phyloP scores from a whole-genome alignment of 768 basidiomycete species.

The Lactarius indigo region DNA sequence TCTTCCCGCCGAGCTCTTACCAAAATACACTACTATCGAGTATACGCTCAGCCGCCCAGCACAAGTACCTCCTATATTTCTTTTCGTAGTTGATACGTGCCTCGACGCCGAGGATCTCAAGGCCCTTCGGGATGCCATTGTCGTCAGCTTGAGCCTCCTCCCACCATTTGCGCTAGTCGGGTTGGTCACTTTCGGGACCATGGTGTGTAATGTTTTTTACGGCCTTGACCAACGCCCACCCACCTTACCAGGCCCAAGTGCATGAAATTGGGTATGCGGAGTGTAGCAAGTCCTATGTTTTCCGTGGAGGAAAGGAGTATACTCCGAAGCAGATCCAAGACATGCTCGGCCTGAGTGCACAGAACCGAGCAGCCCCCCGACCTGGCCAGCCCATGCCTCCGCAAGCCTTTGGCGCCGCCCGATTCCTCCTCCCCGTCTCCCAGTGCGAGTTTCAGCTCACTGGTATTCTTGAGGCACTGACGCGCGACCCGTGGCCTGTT shows the following conservation, averaged over 20 bases:
- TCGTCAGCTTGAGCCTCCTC: slow-evolving; percentile 88
- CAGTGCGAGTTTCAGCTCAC: slow-evolving; percentile 97
- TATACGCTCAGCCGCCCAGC: slow-evolving; percentile 94
- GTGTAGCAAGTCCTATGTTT: slow-evolving; percentile 97
- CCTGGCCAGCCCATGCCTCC: slow-evolving; percentile 80
- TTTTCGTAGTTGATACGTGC: slow-evolving; percentile 97
- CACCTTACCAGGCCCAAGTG: slow-evolving; percentile 76
- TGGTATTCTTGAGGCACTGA: slow-evolving; percentile 81
- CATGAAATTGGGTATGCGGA: slow-evolving; percentile 97
- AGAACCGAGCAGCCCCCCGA: slow-evolving; percentile 79
- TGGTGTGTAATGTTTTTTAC: slow-evolving; percentile 52
- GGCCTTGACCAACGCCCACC: neutral
- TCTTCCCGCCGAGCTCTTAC: slow-evolving; percentile 90
- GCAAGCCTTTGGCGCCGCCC: slow-evolving; percentile 77
- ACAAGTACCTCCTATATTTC: slow-evolving; percentile 92
- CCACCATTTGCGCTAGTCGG: slow-evolving; percentile 95
- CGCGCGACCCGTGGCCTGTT: slow-evolving; percentile 96
- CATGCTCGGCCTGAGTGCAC: slow-evolving; percentile 87
- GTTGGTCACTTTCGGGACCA: slow-evolving; percentile 93
- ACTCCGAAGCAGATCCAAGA: slow-evolving; percentile 95
- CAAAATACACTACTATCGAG: slow-evolving; percentile 99
- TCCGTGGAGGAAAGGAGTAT: slow-evolving; percentile 98
- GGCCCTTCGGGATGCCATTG: slow-evolving; percentile 90
- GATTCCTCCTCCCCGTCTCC: slow-evolving; percentile 88
- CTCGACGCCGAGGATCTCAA: slow-evolving; percentile 94